A percentile compares a stretch with the other conserved stretches of the same genome.
These are phyloP conservation scores for Botrytis tulipae DNA, from an alignment of 2,329 filamentous ascomycete genomes.

Conservation along the genomic window DNA sequence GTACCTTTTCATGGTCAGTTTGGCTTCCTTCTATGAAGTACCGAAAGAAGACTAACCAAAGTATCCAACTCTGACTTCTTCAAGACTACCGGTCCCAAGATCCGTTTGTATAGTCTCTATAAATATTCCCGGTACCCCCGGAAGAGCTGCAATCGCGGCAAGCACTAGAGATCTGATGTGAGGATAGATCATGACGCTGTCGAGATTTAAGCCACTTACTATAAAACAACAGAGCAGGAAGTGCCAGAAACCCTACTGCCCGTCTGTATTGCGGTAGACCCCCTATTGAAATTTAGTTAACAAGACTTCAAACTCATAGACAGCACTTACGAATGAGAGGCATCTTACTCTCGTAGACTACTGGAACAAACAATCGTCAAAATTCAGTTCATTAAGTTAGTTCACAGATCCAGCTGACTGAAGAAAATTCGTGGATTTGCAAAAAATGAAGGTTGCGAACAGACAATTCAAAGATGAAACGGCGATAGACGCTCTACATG, in stretches of 20 bases:
- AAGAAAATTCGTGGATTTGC: background rate
- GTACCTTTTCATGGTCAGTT: background rate
- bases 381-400: no score
- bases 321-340: background rate
- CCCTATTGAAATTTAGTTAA: background rate
- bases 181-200: background rate
- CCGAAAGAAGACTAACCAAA: background rate
- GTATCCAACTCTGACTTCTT: conserved; percentile 17
- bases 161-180: conserved; percentile 2
- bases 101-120: conserved; percentile 10
- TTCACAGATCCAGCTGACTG: background rate
- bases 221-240: conserved; percentile 13
- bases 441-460: background rate
- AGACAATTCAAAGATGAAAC: background rate
- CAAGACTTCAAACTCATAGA: background rate
- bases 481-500: background rate
- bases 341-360: background rate
- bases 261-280: conserved; percentile 15
- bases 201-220: background rate
- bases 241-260: conserved; percentile 4
- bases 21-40: fast-evolving
- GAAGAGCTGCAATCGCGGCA: background rate
- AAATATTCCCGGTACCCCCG: conserved; percentile 14
- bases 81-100: background rate
- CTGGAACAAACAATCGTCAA: background rate